Evolutionary conservation across 305 asterid species (phyloP), one percentile per base, ranked within the genome.

Genomic region (Fraxinus angustifolia): DNA sequence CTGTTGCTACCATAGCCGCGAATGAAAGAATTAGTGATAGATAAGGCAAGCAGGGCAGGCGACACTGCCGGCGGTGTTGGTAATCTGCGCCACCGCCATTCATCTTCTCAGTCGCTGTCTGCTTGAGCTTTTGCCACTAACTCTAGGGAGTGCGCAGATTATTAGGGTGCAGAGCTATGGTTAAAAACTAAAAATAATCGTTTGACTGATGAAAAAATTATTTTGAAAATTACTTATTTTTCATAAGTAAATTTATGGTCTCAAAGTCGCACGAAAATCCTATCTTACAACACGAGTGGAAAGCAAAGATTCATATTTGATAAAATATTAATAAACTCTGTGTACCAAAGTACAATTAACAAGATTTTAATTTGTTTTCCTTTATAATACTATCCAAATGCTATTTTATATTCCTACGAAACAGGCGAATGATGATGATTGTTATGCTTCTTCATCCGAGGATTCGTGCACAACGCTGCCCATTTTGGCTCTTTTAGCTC

Each of bases 361-460:
- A 62, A 21, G 14, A 62, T 62, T 62, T 26, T 26, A 65, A 65
- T 3, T 3, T 23, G 6, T 10, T 23, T 65, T 65, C 31, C 8
- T 26, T 1, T 0, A 4, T 3, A 23, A 23, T 23, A 62, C 7
- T 62, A 62, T 26, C 36, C 35, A 26, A 65, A 42, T 65, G 19
- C n/a, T 65, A 28, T 65, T 65, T 67, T 67, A 67, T 67, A 12
- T 12, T 23, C 72, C 72, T 23, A 65, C 35, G 6, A 65, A 21
- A 12, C 73, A 23, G 14, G 31, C 19, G 12, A 67, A n/a, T 30
- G 19, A 28, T 14, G 19, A 23, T 11, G 3, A 14, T 58, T 21
- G 28, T 82, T 89, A 84, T 33, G 50, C 89, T 81, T 87, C 97
- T 80, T 93, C 98, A 76, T 92, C 94, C 0, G 92, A 85, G 6